These are phyloP conservation scores for Rhododendron griersonianum DNA, from an alignment of 148 eudicot genomes.

Conservation along the genomic window DNA sequence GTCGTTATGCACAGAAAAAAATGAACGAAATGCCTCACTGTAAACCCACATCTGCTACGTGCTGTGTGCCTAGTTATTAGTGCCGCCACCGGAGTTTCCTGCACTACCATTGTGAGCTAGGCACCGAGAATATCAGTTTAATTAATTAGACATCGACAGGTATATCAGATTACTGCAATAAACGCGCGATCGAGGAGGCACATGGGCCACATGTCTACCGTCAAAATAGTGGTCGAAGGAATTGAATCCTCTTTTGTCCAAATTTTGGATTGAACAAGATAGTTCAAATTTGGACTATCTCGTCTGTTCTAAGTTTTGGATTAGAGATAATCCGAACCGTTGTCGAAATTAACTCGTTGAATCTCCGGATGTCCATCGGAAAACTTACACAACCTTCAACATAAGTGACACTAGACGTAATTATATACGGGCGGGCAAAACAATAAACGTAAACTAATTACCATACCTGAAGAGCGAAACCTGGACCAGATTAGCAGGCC, in stretches of 20 bases:
- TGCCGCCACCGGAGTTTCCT: too few species aligned
- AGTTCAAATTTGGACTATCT: too few species aligned
- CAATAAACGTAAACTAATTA: neutral
- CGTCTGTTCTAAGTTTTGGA: too few species aligned
- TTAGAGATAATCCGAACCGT: too few species aligned
- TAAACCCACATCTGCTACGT: neutral
- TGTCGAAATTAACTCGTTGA: neutral
- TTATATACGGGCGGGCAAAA: neutral
- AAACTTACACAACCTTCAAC: neutral
- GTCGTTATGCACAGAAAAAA: neutral
- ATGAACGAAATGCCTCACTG: neutral
- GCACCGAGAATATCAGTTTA: too few species aligned
- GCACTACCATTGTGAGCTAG: too few species aligned
- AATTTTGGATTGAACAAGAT: neutral
- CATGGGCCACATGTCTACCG: neutral
- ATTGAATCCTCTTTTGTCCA: neutral
- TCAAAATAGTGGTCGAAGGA: neutral
- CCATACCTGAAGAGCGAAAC: constrained; percentile 85
- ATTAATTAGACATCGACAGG: too few species aligned
- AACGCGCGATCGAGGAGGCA: too few species aligned
- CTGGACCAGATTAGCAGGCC: constrained; percentile 96
- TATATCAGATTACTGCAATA: too few species aligned
- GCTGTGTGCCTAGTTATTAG: neutral
- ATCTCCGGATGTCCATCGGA: neutral
- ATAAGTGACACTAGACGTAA: neutral